Evolutionary conservation across 495 filamentous ascomycete genomes (phyloP).

Genomic region (Aspergillus saccharolyticus): DNA sequence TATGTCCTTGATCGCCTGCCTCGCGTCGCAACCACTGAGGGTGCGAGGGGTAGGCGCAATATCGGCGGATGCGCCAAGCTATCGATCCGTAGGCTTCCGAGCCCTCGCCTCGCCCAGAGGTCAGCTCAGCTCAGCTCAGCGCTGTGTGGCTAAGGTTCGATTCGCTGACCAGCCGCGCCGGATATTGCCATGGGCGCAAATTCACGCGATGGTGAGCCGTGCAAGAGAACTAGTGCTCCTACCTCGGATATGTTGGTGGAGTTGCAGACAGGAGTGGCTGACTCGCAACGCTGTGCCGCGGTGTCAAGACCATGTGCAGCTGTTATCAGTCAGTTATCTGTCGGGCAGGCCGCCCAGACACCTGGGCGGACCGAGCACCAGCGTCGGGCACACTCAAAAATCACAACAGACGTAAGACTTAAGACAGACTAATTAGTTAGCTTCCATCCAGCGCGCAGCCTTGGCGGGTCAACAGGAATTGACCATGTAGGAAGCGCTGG

Average conservation of each 20-base stretch:
- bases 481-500: background rate
- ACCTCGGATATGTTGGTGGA: constrained; percentile 9
- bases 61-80: background rate
- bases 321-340: background rate
- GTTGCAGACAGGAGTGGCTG: background rate
- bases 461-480: constrained; percentile 4
- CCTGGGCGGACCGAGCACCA: background rate
- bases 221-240: constrained; percentile 3
- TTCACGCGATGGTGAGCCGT: background rate
- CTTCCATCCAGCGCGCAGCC: background rate
- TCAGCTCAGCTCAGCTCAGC: constrained; percentile 4
- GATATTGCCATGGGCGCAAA: background rate
- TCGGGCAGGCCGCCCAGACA: constrained; percentile 1
- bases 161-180: constrained; percentile 5
- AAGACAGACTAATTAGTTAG: background rate
- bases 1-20: background rate
- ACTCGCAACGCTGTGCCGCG: constrained; percentile 10
- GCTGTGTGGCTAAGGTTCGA: constrained; percentile 7
- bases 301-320: constrained; percentile 7
- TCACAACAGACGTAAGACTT: background rate
- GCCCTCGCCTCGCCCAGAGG: constrained; percentile 1
- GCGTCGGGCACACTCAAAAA: background rate
- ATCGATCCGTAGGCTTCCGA: constrained; percentile 1
- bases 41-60: background rate
- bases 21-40: background rate